Base-by-base conservation (phyloP, 2,329 filamentous ascomycete species). In the Trichoderma sp. region DNA sequence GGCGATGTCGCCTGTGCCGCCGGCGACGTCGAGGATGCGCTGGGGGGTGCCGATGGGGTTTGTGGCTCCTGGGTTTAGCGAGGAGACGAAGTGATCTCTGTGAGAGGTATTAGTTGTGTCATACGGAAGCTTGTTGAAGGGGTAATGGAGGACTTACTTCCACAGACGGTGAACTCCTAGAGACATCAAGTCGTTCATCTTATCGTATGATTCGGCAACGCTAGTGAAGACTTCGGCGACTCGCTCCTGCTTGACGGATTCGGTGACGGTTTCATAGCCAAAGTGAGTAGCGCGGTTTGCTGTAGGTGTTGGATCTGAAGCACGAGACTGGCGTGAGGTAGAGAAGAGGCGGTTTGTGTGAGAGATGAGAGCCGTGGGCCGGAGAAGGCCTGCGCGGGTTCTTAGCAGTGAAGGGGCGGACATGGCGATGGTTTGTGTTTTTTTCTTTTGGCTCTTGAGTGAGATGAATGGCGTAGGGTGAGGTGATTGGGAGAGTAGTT, bases 141-240 rank as follows among this genome's bases (percentile, higher is more conserved):
- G 7, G 41, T 45, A 9, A n/a, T 45, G 6, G 38, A 14, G 64
- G 18, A 84, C 88, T 67, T 79, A 90, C 90, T 93, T 99, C 97
- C 97, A 99, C 50, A 99, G 87, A 60, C 97, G 93, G 85, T 99
- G 97, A 86, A 98, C 95, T 74, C 97, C 97, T 65, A 99, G 91
- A 8, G 97, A 98, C 97, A 99, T 99, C 79, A 98, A 90, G 84
- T 99, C 97, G 86, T 99, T 99, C 97, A 99, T 99, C 77, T 93
- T 93, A 85, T 99, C 97, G 86, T 99, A 99, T 21, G 93, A 95
- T 77, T 94, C 92, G 79, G 97, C 97, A 56, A 99, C 97, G 79
- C 93, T 98, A 84, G 94, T 96, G 87, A 99, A 99, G 75, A 99
- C 97, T 59, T 91, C 91, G 76, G 93, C 93, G 56, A 98, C 95